Conservation (phyloP, 2,329 filamentous ascomycete genomes). For the Aureobasidium vineae region DNA sequence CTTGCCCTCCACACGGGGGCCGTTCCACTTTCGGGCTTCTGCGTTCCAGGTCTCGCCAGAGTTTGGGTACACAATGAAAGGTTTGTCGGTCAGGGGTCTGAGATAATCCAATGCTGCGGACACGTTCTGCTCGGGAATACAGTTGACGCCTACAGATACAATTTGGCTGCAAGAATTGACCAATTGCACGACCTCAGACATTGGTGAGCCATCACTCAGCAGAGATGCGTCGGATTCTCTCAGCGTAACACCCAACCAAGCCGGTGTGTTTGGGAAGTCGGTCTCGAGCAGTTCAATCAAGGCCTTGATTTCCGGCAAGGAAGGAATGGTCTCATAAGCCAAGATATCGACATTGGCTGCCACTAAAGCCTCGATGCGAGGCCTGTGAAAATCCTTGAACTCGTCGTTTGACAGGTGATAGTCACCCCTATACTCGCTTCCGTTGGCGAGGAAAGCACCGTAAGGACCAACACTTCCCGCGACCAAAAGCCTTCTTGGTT, state of each 20-base stretch:
- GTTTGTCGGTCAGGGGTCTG: slow-evolving; percentile 36
- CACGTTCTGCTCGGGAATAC: slow-evolving; percentile 41
- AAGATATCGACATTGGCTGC: slow-evolving; percentile 46
- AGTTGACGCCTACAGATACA: slow-evolving; percentile 49
- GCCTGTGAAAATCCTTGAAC: slow-evolving; percentile 47
- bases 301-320: slow-evolving; percentile 41
- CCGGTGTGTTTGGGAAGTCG: slow-evolving; percentile 41
- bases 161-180: slow-evolving; percentile 38
- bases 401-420: slow-evolving; percentile 38
- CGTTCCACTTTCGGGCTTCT: slow-evolving; percentile 39
- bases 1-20: slow-evolving; percentile 30
- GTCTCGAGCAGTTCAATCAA: slow-evolving; percentile 41
- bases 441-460: slow-evolving; percentile 49
- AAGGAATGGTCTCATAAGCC: slow-evolving; percentile 49
- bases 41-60: slow-evolving; percentile 51
- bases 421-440: slow-evolving; percentile 48
- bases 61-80: slow-evolving; percentile 47
- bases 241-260: slow-evolving; percentile 47
- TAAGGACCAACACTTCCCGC: slow-evolving; percentile 51
- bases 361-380: slow-evolving; percentile 44
- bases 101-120: slow-evolving; percentile 39
- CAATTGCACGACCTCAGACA: slow-evolving; percentile 37
- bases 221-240: slow-evolving; percentile 34
- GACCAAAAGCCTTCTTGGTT: slow-evolving; percentile 36
- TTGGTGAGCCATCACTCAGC: slow-evolving; percentile 46